Conservation (phyloP, 345 rosid species). For the Populus simonii region DNA sequence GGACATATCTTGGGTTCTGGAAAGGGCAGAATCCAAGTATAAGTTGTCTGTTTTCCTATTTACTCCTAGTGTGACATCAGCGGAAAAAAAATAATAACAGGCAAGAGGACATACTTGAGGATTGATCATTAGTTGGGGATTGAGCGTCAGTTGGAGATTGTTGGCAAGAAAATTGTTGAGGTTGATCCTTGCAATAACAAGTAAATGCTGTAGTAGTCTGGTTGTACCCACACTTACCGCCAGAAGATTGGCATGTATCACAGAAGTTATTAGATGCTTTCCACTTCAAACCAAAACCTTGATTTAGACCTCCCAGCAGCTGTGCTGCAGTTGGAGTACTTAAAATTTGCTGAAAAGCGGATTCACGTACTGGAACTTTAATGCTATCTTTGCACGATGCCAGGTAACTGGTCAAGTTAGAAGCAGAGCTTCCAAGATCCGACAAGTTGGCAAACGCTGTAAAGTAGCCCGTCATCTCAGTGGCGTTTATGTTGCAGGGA, state of each 20-base stretch:
- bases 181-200: slow-evolving; percentile 22
- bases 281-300: slow-evolving; percentile 33
- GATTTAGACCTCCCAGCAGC: slow-evolving; percentile 7
- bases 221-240: slow-evolving; percentile 39
- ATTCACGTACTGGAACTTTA: slow-evolving; percentile 6
- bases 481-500: no score
- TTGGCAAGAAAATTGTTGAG: neutral
- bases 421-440: neutral
- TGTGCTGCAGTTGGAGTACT: accelerated
- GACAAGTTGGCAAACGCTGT: neutral
- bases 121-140: neutral
- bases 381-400: slow-evolving; percentile 4
- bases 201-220: neutral
- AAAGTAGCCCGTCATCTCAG: slow-evolving; percentile 4
- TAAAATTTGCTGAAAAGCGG: neutral
- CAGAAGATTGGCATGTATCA: neutral
- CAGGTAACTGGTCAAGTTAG: neutral
- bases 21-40: neutral
- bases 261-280: slow-evolving; percentile 16
- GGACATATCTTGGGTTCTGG: neutral
- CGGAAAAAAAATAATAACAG: no score
- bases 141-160: no score
- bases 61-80: no score
- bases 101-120: slow-evolving; percentile 1
- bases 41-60: no score